Conservation (phyloP, 495 filamentous ascomycete species). For the Apodospora peruviana region DNA sequence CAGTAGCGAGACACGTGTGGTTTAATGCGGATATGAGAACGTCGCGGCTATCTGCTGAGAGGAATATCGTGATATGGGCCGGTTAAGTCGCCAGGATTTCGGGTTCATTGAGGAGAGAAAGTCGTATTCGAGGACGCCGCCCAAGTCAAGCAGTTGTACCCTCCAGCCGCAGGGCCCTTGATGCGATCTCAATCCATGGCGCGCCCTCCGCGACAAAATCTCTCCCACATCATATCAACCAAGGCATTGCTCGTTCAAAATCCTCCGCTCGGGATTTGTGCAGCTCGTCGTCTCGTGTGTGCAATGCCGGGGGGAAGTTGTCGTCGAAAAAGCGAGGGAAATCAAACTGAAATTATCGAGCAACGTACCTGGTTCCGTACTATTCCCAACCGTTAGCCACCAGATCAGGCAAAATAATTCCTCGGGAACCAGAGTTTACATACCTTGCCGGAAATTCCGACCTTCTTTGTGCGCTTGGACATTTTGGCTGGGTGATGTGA, state of each 20-base stretch:
- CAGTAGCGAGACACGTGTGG: background rate
- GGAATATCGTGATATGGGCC: too few species aligned
- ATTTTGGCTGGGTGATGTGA: slow-evolving; percentile 56
- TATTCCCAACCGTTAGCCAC: slow-evolving; percentile 24
- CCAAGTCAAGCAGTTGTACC: too few species aligned
- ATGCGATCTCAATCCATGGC: too few species aligned
- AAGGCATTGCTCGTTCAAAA: too few species aligned
- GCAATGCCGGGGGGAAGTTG: background rate
- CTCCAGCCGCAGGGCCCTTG: too few species aligned
- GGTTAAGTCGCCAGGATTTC: background rate
- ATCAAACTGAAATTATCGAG: slow-evolving; percentile 4
- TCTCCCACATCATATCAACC: too few species aligned
- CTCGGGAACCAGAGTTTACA: slow-evolving; percentile 6
- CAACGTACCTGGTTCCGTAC: slow-evolving; percentile 54
- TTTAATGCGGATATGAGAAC: background rate
- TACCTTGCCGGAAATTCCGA: slow-evolving; percentile 68
- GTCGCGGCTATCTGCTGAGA: too few species aligned
- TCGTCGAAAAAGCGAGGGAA: background rate
- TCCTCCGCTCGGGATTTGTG: too few species aligned
- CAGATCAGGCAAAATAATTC: background rate
- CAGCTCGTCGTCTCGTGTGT: too few species aligned
- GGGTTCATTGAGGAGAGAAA: background rate
- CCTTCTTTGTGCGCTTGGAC: slow-evolving; percentile 98
- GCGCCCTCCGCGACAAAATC: too few species aligned
- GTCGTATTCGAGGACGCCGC: too few species aligned